These are phyloP conservation scores for Ceratocystis albifundus DNA, from an alignment of 2,329 filamentous ascomycete genomes.

Conservation along the genomic window DNA sequence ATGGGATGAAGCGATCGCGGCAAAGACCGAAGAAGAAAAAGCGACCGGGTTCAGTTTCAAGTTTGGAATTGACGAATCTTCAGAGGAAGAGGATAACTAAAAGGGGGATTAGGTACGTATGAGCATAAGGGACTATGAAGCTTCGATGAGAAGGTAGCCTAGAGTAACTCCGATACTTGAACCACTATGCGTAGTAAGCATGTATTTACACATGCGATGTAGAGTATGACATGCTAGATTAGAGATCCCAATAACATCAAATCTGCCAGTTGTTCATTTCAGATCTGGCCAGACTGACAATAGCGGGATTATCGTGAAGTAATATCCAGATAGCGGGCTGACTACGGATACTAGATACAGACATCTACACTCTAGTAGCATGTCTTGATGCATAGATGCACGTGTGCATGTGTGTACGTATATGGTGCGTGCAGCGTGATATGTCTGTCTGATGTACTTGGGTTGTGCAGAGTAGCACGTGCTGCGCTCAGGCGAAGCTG, in stretches of 20 bases:
- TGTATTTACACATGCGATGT: too few species aligned
- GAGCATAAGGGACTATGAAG: background rate
- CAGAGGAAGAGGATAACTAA: constrained; percentile 19
- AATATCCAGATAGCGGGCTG: background rate
- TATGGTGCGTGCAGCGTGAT: background rate
- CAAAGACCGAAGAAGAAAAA: constrained; percentile 29
- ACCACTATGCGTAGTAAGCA: background rate
- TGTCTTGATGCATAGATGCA: background rate
- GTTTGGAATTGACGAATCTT: constrained; percentile 38
- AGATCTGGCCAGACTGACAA: too few species aligned
- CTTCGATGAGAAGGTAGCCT: background rate
- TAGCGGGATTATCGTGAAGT: too few species aligned
- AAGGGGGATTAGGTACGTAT: background rate
- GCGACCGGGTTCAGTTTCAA: constrained; percentile 42
- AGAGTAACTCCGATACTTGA: background rate
- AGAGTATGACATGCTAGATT: too few species aligned
- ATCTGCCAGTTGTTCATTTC: too few species aligned
- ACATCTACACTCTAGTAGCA: background rate
- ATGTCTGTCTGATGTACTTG: too few species aligned
- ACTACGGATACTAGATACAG: background rate
- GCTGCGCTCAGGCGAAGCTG: background rate
- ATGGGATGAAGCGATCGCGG: constrained; percentile 64
- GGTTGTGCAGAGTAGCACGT: background rate
- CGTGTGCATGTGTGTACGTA: background rate
- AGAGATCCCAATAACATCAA: too few species aligned